Conservation (phyloP, 805 yeast species). For the Tetrapisispora phaffii region DNA sequence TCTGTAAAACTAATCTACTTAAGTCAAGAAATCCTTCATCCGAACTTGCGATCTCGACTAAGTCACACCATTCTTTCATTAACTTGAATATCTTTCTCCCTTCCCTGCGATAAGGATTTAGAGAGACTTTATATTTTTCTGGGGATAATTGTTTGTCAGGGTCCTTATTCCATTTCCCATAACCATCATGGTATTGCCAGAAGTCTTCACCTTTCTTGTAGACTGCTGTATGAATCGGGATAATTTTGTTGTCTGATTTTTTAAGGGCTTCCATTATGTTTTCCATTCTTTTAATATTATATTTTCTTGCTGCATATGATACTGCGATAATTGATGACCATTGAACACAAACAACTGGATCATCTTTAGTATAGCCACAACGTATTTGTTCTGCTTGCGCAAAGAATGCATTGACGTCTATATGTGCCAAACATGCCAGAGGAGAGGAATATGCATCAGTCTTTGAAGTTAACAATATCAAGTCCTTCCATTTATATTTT, state of each 20-base stretch:
- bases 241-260: slow-evolving; percentile 60
- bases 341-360: slow-evolving; percentile 89
- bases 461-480: slow-evolving; percentile 39
- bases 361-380: slow-evolving; percentile 50
- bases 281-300: slow-evolving; percentile 74
- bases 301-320: slow-evolving; percentile 78
- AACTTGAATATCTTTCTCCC: slow-evolving; percentile 67
- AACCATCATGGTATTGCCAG: slow-evolving; percentile 60
- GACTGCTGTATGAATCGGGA: slow-evolving; percentile 87
- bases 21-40: slow-evolving; percentile 88
- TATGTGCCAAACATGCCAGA: slow-evolving; percentile 68
- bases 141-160: slow-evolving; percentile 49
- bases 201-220: slow-evolving; percentile 75
- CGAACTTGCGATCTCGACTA: slow-evolving; percentile 88
- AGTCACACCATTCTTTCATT: slow-evolving; percentile 49
- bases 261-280: slow-evolving; percentile 52
- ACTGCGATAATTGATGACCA: slow-evolving; percentile 90
- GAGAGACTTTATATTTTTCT: slow-evolving; percentile 64
- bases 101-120: slow-evolving; percentile 87
- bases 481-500: slow-evolving; percentile 39
- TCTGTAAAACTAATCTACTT: slow-evolving; percentile 50
- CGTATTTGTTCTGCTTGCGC: slow-evolving; percentile 88
- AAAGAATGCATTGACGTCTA: slow-evolving; percentile 91
- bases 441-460: slow-evolving; percentile 50
- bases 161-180: slow-evolving; percentile 29